Base-by-base conservation (phyloP, 106 monocot species). In the Posidonia australis region DNA sequence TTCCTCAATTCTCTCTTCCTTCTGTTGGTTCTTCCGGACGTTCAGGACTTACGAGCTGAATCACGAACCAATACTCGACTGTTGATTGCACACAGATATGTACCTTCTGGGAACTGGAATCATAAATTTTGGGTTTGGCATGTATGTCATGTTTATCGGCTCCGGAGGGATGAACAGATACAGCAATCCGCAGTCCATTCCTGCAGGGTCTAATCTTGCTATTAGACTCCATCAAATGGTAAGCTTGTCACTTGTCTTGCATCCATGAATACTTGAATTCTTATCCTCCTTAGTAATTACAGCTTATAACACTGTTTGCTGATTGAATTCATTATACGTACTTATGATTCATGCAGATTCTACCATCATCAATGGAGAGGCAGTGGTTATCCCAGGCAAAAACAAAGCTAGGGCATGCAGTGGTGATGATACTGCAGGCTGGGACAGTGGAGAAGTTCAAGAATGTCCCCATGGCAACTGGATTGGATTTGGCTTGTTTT, bases 401-500 rank as follows among this genome's bases (percentile, higher is more conserved):
- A 43, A 20, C 65, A 16, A 48, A 58, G 17, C 22, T 73, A 22
- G 73, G 73, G 22, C 73, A 49, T 9, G 65, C 73, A 13, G 65
- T 73, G 22, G n/a, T 73, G 64, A 73, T 63, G 58, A 55, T 73
- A 29, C 65, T 66, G 5, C 65, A 66, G 24, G 46, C 73, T 1
- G 73, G 73, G 21, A 45, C 54, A 10, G 45, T 73, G 18, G 73
- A 73, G 14, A 73, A 66, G 49, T 58, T 73, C 46, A 66, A 65
- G 58, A 57, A 41, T 46, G 73, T 73, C 32, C 27, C 65, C 3
- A 13, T 73, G 46, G 23, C 29, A 6, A 65, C 7, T 21, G 65
- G 58, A 11, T 21, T 58, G 65, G 73, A 73, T 23, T 43, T 73
- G 46, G 73, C 64, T 17, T 73, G 73, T 26, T 73, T 73, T 25